Base-by-base conservation (phyloP, 2,329 filamentous ascomycete species). In the Verticillium klebahnii region DNA sequence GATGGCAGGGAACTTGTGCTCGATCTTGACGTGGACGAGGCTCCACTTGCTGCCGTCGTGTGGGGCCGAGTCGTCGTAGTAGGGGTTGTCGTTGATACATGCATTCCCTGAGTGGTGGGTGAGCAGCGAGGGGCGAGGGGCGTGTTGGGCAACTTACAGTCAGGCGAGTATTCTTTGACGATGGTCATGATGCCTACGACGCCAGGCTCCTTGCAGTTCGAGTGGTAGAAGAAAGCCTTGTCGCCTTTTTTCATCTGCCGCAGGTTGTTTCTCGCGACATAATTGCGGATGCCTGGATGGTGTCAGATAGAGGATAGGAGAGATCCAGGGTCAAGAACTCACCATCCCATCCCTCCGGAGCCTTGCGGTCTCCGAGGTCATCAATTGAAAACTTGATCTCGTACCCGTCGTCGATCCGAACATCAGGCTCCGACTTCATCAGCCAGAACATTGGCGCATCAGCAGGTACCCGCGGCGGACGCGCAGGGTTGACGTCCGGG, bases 301-400 rank as follows among this genome's bases (percentile, higher is more conserved):
- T 5, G 58, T 59, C 3, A 54, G 12, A 3, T 55, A 29, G 29
- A 29, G 3, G 29, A 29, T 4, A 4, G 29, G 29, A 5, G 29
- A 5, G 29, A 29, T 29, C 5, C 17, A 60, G 58, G 62, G 29
- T 5, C 29, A 70, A 45, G 17, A 37, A 80, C 85, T 72, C 77
- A 91, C 92, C 95, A 76, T 96, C 90, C 95, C 95, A 99, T 1
- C 91, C 89, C 71, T 98, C 94, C 1, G 94, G 92, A 69, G 85
- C 83, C 0, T 80, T 87, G 69, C 86, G 89, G 0, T 85, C 84
- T 15, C 85, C 83, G 39, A 99, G 78, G 72, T 98, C 93, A 69
- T 98, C 93, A 69, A 99, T 97, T 1, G 93, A 96, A 77, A 98
- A 99, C 67, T 87, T 90, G 56, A 97, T 92, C 72, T 98, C 93